Conservation (phyloP, 2,329 filamentous ascomycete species). For the Ophioceras dolichostomum region DNA sequence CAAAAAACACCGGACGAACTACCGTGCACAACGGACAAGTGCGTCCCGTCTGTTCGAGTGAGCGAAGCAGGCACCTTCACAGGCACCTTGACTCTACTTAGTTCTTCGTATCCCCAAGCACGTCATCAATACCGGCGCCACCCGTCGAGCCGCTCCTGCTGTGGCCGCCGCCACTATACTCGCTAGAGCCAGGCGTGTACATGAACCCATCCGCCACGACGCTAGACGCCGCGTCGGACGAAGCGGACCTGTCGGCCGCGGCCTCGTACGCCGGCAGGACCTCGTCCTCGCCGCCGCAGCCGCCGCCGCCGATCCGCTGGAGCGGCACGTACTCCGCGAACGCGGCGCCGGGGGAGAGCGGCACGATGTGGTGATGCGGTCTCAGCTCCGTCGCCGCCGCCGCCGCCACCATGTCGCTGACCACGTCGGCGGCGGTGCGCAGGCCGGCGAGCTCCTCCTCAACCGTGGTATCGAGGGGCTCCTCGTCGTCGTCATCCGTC, state of each 20-base stretch:
- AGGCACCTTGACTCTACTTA: too few relatives aligned
- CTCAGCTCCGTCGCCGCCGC: constrained; percentile 4
- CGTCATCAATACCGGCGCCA: constrained; percentile 7
- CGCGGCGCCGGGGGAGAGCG: constrained; percentile 14
- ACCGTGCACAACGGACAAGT: neutral
- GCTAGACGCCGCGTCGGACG: constrained; percentile 15
- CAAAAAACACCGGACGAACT: neutral
- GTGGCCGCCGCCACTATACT: constrained; percentile 13
- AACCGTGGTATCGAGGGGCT: constrained; percentile 21
- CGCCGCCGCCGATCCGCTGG: constrained; percentile 4
- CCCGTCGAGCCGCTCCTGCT: constrained; percentile 6
- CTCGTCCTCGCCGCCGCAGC: constrained; percentile 21
- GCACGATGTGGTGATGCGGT: constrained; percentile 7
- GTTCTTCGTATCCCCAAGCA: constrained; percentile 12
- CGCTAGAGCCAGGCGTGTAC: constrained; percentile 20
- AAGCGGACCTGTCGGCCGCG: constrained; percentile 4
- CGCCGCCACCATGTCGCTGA: constrained; percentile 31
- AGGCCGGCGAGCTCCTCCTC: constrained; percentile 36
- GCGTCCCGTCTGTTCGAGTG: too few relatives aligned
- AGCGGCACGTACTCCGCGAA: constrained; percentile 16
- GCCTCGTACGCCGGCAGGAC: constrained; percentile 29
- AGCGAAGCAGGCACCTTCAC: neutral
- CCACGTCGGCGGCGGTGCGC: constrained; percentile 29
- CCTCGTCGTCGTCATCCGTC: constrained; percentile 15
- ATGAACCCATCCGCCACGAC: constrained; percentile 31